These are phyloP conservation scores for Tetrapisispora namnaoensis DNA, from an alignment of 805 yeast species.

Conservation along the genomic window DNA sequence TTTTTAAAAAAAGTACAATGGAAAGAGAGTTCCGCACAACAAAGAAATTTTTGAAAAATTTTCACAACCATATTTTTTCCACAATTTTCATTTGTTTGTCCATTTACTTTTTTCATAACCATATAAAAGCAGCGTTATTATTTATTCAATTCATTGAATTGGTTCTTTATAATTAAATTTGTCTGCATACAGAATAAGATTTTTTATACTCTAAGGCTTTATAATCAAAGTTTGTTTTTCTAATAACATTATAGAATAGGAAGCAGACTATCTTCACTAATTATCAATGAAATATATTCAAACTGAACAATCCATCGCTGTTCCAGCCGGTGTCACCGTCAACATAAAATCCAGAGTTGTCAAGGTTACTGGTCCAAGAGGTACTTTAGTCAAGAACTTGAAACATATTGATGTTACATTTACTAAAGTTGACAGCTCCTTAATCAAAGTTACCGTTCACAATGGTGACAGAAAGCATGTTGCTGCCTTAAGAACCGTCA, in stretches of 20 bases:
- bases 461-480: slow-evolving; percentile 99
- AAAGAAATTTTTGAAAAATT: not conserved
- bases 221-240: not conserved
- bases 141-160: not conserved
- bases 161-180: not conserved
- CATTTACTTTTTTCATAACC: not conserved
- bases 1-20: too few species aligned
- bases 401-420: slow-evolving; percentile 93
- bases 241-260: not conserved
- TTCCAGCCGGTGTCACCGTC: slow-evolving; percentile 91
- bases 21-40: not conserved
- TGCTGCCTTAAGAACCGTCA: slow-evolving; percentile 98
- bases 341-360: slow-evolving; percentile 83
- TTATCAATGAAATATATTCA: slow-evolving; percentile 67
- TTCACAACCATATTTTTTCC: not conserved
- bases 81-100: not conserved
- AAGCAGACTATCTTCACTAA: not conserved
- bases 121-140: not conserved
- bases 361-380: slow-evolving; percentile 97
- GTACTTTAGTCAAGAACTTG: slow-evolving; percentile 80
- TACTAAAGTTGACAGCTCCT: slow-evolving; percentile 51
- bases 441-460: slow-evolving; percentile 83
- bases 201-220: too few species aligned
- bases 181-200: too few species aligned
- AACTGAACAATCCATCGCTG: slow-evolving; percentile 71